phyloP scores from a whole-genome alignment of 345 rosid genomes.

The Cardamine chenopodiifolia region DNA sequence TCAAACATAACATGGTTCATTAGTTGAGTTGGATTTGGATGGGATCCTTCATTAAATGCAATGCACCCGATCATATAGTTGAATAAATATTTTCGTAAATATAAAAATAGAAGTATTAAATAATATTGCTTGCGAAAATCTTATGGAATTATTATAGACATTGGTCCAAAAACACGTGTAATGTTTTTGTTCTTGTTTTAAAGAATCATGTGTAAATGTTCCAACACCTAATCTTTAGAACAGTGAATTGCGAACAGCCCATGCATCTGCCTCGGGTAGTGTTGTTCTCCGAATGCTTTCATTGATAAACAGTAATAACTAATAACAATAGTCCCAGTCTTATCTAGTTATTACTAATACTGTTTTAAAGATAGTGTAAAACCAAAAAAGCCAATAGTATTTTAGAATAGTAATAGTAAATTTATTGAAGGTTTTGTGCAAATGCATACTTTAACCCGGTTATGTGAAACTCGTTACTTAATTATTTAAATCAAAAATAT shows the following conservation, averaged over 20 bases:
- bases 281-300: conserved; percentile 6
- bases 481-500: not conserved
- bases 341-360: not conserved
- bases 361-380: too few relatives aligned
- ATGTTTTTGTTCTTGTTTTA: conserved; percentile 27
- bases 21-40: conserved; percentile 35
- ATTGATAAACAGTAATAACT: not conserved
- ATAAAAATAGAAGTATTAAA: not conserved
- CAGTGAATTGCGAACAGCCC: conserved; percentile 21
- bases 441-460: not conserved
- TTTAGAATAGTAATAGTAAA: too few relatives aligned
- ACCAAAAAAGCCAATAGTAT: too few relatives aligned
- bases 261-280: conserved; percentile 36
- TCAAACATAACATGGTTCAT: conserved; percentile 33
- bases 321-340: not conserved
- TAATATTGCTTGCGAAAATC: conserved; percentile 19
- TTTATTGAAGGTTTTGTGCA: not conserved
- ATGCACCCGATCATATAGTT: conserved; percentile 15
- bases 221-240: conserved; percentile 31
- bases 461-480: not conserved
- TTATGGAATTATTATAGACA: conserved; percentile 27
- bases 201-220: conserved; percentile 38
- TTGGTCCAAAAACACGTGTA: conserved; percentile 39
- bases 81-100: not conserved
- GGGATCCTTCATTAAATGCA: conserved; percentile 33